phyloP scores from a whole-genome alignment of 176 grass and related monocot genomes.

The Aegilops sharonensis region DNA sequence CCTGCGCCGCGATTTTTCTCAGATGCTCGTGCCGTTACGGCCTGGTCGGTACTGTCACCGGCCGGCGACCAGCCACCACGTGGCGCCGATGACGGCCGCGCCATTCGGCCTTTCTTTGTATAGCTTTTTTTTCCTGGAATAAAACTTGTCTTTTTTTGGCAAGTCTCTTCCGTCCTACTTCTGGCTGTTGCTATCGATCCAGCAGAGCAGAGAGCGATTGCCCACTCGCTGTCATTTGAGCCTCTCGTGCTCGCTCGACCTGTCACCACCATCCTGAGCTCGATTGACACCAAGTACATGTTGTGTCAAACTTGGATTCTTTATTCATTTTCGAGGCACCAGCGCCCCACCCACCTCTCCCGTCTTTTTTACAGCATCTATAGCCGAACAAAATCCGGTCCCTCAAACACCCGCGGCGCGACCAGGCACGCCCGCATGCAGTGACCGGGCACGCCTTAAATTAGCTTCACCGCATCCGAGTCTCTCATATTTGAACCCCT shows the following conservation, averaged over 20 bases:
- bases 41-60: neutral
- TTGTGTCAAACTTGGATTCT: neutral
- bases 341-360: no score
- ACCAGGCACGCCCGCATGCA: accelerated
- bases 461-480: no score
- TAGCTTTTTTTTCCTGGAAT: no score
- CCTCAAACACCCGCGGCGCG: no score
- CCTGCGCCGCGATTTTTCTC: neutral
- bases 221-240: neutral
- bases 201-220: no score
- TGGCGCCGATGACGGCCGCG: neutral
- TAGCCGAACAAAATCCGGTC: no score
- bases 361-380: no score
- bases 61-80: neutral
- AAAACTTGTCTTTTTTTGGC: neutral
- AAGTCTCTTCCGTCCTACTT: neutral
- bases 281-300: neutral
- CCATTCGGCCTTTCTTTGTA: no score
- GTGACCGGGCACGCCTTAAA: no score
- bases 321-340: no score
- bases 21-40: neutral
- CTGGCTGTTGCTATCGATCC: no score
- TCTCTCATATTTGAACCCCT: no score
- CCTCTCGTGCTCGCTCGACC: neutral
- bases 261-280: neutral